Base-by-base conservation (phyloP, 371 early-diverging fungal species). In the Rhizopus stolonifer region DNA sequence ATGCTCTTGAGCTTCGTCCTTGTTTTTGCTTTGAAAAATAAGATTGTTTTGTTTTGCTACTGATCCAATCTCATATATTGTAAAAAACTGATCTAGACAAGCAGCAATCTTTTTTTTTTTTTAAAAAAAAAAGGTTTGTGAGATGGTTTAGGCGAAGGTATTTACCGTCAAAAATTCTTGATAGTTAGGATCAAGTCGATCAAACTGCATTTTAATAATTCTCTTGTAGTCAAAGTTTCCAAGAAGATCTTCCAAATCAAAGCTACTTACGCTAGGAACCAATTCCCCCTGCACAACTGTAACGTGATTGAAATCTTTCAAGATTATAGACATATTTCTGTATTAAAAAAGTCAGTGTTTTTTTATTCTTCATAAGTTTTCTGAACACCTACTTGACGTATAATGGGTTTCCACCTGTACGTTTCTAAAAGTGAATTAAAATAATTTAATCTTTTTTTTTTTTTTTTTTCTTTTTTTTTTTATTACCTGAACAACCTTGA, bases 321-420 rank as follows among this genome's bases (percentile, higher is more conserved):
- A 60, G 18, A 75, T 59, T 13, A 74, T 63, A 13, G 81, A 67
- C 72, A 83, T 78, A 36, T 70, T 77, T 32, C 75, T 75, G 38
- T 13, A 34, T 14, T n/a, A 7, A 15, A n/a, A 29, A 29, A 29
- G 10, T 29, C 31, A 29, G 10, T 29, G 10, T 29, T 6, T 22
- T 31, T 23, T 32, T 14, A 29, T 32, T 13, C 13, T 1, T 42
- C 6, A 31, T 2, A 4, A 11, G 9, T 8, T 52, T 29, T 25
- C 13, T 56, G 17, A 14, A 50, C 22, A 34, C 66, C 51, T 64
- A 72, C 70, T 81, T 83, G 51, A 83, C 81, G 54, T 77, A 76
- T 32, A 77, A 57, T 11, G 83, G 83, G 38, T 83, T 83, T 7
- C 83, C 83, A 8, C 69, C 69, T 4, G 83, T 83, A n/a, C 77